Evolutionary conservation across 176 grass and related monocot genomes (phyloP).

Genomic region (Avena eriantha): DNA sequence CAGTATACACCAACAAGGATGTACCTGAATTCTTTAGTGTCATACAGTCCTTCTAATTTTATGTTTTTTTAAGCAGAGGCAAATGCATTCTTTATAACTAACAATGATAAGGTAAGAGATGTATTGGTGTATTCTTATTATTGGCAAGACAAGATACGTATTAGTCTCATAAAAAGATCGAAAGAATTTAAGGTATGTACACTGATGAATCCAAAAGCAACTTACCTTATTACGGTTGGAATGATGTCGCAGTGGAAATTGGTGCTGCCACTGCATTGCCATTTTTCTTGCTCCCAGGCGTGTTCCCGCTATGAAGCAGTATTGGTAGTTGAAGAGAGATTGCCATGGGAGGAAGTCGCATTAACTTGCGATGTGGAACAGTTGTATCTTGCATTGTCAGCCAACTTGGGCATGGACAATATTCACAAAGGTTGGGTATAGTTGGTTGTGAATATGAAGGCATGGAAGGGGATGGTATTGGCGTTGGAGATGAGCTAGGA

Average conservation of each 20-base stretch:
- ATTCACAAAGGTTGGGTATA: background rate
- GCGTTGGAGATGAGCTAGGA: conserved; percentile 29
- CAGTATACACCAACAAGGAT: background rate
- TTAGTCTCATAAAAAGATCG: conserved; percentile 5
- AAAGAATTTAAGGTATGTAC: background rate
- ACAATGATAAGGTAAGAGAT: conserved; percentile 19
- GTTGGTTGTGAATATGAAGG: conserved; percentile 26
- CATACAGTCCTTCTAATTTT: background rate
- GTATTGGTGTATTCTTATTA: background rate
- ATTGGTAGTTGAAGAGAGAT: conserved; percentile 6
- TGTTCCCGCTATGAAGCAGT: background rate
- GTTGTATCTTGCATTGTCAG: conserved; percentile 22
- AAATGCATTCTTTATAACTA: background rate
- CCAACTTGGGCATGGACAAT: conserved; percentile 40
- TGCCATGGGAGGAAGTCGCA: background rate
- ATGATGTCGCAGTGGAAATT: conserved; percentile 13
- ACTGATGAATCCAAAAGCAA: conserved; percentile 17
- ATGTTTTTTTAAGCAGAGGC: conserved; percentile 1
- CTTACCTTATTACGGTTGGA: conserved; percentile 28
- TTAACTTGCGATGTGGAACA: conserved; percentile 35
- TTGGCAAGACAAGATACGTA: conserved; percentile 13
- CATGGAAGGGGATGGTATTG: conserved; percentile 16
- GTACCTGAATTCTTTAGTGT: background rate
- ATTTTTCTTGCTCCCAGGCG: conserved; percentile 15
- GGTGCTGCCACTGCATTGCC: conserved; percentile 9